These are phyloP conservation scores for Irpex lacteus DNA, from an alignment of 1,284 basidiomycete species.

Conservation along the genomic window DNA sequence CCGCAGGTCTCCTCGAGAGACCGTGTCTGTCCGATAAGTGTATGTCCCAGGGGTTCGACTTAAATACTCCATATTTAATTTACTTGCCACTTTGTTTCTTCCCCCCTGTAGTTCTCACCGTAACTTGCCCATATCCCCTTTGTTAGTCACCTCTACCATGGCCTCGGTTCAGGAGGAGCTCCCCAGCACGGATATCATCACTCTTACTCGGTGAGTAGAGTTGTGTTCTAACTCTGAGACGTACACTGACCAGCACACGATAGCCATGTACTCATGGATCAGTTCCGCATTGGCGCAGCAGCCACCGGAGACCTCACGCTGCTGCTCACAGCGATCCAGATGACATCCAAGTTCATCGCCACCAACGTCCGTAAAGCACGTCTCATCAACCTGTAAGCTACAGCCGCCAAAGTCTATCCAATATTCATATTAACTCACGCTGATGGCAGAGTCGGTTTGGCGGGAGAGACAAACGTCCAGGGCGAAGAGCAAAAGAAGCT, in stretches of 20 bases:
- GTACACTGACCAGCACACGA: slow-evolving; percentile 2
- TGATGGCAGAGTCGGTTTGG: slow-evolving; percentile 78
- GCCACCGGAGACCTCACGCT: slow-evolving; percentile 95
- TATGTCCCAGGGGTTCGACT: not conserved
- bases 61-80: not conserved
- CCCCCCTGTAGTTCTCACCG: slow-evolving; percentile 1
- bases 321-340: slow-evolving; percentile 93
- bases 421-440: slow-evolving; percentile 7
- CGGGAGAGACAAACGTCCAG: slow-evolving; percentile 95
- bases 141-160: slow-evolving; percentile 12
- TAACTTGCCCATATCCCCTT: slow-evolving; percentile 8
- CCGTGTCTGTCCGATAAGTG: not conserved
- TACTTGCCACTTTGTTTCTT: not conserved
- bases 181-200: slow-evolving; percentile 86
- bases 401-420: not conserved
- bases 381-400: slow-evolving; percentile 90
- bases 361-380: slow-evolving; percentile 97
- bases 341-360: slow-evolving; percentile 96
- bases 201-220: slow-evolving; percentile 74
- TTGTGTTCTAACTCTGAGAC: slow-evolving; percentile 15
- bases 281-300: slow-evolving; percentile 71
- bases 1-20: not conserved
- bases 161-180: slow-evolving; percentile 47
- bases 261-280: slow-evolving; percentile 85
- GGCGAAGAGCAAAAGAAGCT: slow-evolving; percentile 99